Percentiles rank a stretch among this genome's conserved stretches.
Evolutionary conservation across 352 stramenopile species (phyloP).

Genomic region (Globisporangium canariense): DNA sequence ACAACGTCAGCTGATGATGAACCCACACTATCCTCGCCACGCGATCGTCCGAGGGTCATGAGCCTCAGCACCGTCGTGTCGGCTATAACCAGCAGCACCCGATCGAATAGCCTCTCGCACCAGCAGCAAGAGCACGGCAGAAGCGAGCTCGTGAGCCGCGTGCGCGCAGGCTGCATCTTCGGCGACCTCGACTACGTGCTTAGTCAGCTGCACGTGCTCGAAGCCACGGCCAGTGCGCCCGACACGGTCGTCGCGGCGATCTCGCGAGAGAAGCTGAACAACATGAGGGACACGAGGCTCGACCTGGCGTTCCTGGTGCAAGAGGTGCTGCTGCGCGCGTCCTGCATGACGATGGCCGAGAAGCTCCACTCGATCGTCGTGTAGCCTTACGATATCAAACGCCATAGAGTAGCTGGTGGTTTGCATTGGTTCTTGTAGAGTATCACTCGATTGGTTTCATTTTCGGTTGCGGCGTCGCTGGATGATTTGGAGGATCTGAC

Average conservation of each 20-base stretch:
- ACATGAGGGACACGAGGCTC: conserved; percentile 24
- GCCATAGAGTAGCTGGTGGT: background rate
- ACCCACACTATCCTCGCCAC: conserved; percentile 8
- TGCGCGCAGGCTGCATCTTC: conserved; percentile 55
- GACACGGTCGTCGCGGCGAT: conserved; percentile 42
- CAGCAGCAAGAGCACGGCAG: conserved; percentile 4
- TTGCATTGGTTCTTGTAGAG: background rate
- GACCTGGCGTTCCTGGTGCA: conserved; percentile 48
- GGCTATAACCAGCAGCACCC: conserved; percentile 2
- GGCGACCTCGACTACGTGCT: conserved; percentile 69
- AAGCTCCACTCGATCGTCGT: conserved; percentile 37
- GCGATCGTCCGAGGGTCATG: background rate
- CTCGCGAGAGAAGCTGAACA: conserved; percentile 27
- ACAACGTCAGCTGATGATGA: background rate
- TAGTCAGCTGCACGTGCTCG: conserved; percentile 39
- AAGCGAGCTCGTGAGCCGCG: conserved; percentile 47
- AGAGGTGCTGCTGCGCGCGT: conserved; percentile 51
- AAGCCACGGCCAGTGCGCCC: conserved; percentile 34
- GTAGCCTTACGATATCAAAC: background rate
- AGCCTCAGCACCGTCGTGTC: conserved; percentile 6
- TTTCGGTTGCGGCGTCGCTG: conserved; percentile 41
- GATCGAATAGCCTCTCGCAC: background rate
- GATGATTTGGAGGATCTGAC: conserved; percentile 59
- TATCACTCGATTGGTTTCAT: conserved; percentile 7
- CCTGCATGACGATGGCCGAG: conserved; percentile 55